phyloP scores from a whole-genome alignment of 352 stramenopile species.

The Phytopythium litorale region DNA sequence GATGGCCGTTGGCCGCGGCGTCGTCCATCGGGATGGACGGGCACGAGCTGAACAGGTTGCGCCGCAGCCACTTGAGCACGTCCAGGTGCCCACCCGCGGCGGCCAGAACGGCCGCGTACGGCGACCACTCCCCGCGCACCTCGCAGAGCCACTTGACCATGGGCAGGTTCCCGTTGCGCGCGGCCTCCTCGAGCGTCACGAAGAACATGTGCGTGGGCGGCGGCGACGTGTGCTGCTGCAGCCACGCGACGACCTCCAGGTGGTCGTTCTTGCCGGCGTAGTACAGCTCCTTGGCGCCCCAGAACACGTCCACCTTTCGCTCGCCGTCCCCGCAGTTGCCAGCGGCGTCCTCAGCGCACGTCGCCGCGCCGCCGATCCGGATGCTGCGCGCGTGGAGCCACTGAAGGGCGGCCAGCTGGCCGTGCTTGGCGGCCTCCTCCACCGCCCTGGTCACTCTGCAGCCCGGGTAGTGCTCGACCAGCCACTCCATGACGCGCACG shows the following conservation, averaged over 20 bases:
- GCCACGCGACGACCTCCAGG: constrained; percentile 28
- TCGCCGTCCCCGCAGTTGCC: neutral
- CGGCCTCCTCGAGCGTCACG: constrained; percentile 28
- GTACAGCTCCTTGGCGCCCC: constrained; percentile 31
- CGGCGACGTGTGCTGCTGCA: constrained; percentile 32
- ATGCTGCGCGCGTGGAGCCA: constrained; percentile 15
- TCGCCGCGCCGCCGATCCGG: neutral
- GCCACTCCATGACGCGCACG: constrained; percentile 19
- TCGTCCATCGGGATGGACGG: constrained; percentile 30
- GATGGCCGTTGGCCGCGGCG: constrained; percentile 18
- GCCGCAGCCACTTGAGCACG: constrained; percentile 25
- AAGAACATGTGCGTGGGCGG: constrained; percentile 36
- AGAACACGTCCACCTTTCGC: constrained; percentile 17
- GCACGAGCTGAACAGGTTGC: constrained; percentile 29
- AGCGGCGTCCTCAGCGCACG: neutral
- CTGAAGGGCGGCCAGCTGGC: constrained; percentile 18
- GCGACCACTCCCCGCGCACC: constrained; percentile 24
- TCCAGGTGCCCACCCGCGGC: constrained; percentile 26
- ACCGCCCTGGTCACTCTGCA: constrained; percentile 26
- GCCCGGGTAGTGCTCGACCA: constrained; percentile 12
- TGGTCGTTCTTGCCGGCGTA: constrained; percentile 27
- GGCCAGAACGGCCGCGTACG: constrained; percentile 27
- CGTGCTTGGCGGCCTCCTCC: constrained; percentile 26
- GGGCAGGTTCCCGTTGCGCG: constrained; percentile 20
- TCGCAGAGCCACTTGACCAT: constrained; percentile 29